phyloP scores from a whole-genome alignment of 2,329 filamentous ascomycete genomes.

The Aspergillus pseudoterreus region DNA sequence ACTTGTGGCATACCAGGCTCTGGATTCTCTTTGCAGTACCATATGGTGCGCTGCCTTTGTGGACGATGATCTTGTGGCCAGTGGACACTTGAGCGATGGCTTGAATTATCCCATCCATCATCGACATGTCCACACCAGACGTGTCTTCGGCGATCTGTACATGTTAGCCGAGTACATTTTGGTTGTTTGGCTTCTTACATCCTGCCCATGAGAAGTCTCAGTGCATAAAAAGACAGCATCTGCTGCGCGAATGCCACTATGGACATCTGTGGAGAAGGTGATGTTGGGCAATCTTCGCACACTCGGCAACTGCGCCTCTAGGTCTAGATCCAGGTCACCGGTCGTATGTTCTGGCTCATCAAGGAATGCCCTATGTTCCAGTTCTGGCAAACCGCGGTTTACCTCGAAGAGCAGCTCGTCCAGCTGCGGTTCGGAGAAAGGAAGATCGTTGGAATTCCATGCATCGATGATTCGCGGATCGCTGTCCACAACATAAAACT shows the following conservation, averaged over 20 bases:
- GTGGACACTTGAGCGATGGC: conserved; percentile 15
- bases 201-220: neutral
- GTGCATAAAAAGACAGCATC: conserved; percentile 18
- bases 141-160: neutral
- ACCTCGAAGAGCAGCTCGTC: conserved; percentile 19
- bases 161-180: neutral
- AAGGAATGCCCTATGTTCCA: neutral
- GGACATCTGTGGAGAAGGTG: conserved; percentile 17
- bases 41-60: conserved; percentile 15
- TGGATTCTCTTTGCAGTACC: conserved; percentile 14
- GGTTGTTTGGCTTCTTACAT: neutral
- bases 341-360: neutral
- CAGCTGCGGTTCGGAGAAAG: conserved; percentile 25
- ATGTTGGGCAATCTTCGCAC: conserved; percentile 13
- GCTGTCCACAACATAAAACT: conserved; percentile 24
- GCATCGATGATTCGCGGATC: conserved; percentile 19
- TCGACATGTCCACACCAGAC: conserved; percentile 2
- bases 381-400: neutral
- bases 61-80: conserved; percentile 19
- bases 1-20: conserved; percentile 10
- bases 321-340: neutral
- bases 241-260: conserved; percentile 12
- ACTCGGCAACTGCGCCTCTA: neutral
- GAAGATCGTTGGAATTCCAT: conserved; percentile 26
- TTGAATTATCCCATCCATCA: conserved; percentile 9